Base-by-base conservation (phyloP, 1,139 yeast species). In the Geotrichum restrictum region DNA sequence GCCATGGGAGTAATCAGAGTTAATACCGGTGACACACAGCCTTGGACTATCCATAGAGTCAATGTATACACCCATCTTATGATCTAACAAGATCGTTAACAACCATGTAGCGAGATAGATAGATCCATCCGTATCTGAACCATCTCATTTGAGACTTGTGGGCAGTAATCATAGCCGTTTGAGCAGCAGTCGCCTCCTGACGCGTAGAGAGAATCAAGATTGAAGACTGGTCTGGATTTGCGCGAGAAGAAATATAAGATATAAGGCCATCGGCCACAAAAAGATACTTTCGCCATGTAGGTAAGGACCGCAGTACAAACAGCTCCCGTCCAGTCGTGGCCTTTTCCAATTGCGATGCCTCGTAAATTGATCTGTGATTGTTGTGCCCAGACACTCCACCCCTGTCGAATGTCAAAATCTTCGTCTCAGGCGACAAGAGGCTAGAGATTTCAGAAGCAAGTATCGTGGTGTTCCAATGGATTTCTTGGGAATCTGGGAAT, bases 141-240 rank as follows among this genome's bases (percentile, higher is more conserved):
- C 98, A 93, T 13, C 84, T 91, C 88, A 93, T 86, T 68, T 93
- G 99, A 2, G 95, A 83, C 59, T 75, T 75, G 69, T 93, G 98
- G 3, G 88, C 96, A 60, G 77, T 76, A 3, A 83, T 73, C 97
- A 93, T 89, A 3, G 96, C 87, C 0, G 85, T 78, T 54, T 82
- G 74, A 36, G 83, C 76, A 7, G 79, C 73, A 49, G 84, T 73
- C 62, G 83, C 76, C 70, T 81, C 78, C 54, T 81, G 76, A 59
- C 82, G 74, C 3, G 29, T 45, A 27, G 53, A 47, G 34, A 51
- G 45, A 38, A 52, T 47, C 19, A 72, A 75, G 33, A 76, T 66
- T 2, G 38, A 32, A 34, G 64, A 61, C 39, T 67, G 64, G n/a
- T 60, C 42, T 24, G 51, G 55, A 36, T 57, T 34, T 1, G 14